Conservation (phyloP, 257 asterid genomes). For the Schizonepeta tenuifolia region DNA sequence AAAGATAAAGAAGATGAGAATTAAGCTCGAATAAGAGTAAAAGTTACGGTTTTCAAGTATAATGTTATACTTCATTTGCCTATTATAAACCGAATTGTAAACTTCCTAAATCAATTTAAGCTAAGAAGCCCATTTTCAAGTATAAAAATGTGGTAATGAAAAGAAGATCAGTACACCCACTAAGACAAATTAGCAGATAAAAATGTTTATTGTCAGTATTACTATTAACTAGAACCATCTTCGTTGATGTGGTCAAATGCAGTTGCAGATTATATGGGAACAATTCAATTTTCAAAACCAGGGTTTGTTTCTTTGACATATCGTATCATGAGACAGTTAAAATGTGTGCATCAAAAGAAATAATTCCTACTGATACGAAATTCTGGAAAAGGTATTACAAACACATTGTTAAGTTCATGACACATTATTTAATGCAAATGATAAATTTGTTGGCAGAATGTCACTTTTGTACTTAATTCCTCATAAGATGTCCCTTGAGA, state of each 20-base stretch:
- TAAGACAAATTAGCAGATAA: constrained; percentile 1
- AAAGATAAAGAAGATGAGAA: constrained; percentile 17
- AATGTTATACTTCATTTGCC: constrained; percentile 19
- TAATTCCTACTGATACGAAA: background rate
- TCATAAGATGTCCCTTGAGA: constrained; percentile 5
- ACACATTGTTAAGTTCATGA: background rate
- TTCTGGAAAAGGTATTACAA: background rate
- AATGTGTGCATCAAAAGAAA: background rate
- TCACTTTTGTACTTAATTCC: background rate
- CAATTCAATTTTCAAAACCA: background rate
- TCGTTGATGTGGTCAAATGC: background rate
- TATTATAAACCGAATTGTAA: background rate
- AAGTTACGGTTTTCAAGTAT: background rate
- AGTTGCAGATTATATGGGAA: background rate
- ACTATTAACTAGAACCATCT: background rate
- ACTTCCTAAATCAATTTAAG: background rate
- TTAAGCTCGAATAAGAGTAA: constrained; percentile 24
- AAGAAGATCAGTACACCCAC: background rate
- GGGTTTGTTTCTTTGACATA: background rate
- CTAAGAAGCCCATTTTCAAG: constrained; percentile 13
- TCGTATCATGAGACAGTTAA: background rate
- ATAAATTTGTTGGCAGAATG: background rate
- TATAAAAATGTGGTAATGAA: constrained; percentile 28
- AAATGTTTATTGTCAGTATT: background rate
- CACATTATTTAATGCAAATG: background rate